These are phyloP conservation scores for Solanum phureja DNA, from an alignment of 257 asterid genomes.

Conservation along the genomic window DNA sequence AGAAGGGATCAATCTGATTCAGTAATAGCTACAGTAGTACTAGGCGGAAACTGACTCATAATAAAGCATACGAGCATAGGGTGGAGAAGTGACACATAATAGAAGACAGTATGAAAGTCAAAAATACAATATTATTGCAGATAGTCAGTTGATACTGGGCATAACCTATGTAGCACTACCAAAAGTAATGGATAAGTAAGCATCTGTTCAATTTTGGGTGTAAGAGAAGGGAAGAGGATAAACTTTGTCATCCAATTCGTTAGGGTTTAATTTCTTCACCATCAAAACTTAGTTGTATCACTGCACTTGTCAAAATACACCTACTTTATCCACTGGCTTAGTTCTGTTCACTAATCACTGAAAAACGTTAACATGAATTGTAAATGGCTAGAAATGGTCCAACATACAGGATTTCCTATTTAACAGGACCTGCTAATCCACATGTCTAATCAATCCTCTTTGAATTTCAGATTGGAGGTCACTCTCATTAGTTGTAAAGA, in stretches of 20 bases:
- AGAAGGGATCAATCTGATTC: not conserved
- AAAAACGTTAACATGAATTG: not conserved
- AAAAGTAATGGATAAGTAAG: not conserved
- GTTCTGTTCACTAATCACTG: not conserved
- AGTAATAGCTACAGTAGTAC: not conserved
- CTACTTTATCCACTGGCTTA: not conserved
- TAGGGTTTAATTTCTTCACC: not conserved
- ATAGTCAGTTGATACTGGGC: not conserved
- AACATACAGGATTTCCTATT: not conserved
- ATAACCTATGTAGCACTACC: not conserved
- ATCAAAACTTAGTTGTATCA: not conserved
- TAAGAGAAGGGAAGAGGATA: not conserved
- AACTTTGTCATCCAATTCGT: not conserved
- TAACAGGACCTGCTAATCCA: not conserved
- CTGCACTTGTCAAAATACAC: not conserved
- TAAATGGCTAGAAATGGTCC: not conserved
- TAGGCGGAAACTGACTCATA: not conserved
- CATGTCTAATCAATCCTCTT: not conserved
- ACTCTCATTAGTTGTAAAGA: not conserved
- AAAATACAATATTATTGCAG: not conserved
- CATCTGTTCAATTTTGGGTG: not conserved
- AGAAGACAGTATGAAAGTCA: not conserved
- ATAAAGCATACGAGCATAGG: not conserved
- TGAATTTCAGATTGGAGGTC: not conserved
- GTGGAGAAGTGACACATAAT: not conserved